phyloP scores from a whole-genome alignment of 2,329 filamentous ascomycete species.

The Coccinonectria pachysandricola region DNA sequence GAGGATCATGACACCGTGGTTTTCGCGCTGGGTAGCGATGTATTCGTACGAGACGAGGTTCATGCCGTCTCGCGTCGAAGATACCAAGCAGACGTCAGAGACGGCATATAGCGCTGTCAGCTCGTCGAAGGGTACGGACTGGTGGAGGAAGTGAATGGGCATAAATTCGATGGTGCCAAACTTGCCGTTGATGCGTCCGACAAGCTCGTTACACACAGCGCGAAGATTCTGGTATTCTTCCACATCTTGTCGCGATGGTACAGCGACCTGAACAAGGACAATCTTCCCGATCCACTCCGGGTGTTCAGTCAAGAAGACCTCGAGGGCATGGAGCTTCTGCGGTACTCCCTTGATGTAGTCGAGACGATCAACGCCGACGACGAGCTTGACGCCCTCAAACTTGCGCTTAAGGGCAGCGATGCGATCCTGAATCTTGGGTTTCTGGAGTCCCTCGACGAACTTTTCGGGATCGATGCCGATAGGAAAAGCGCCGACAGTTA shows the following conservation, averaged over 20 bases:
- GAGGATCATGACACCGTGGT: constrained; percentile 87
- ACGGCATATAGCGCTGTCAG: constrained; percentile 87
- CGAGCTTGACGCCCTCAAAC: constrained; percentile 91
- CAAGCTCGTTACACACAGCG: constrained; percentile 91
- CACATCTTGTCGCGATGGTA: constrained; percentile 89
- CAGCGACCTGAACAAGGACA: constrained; percentile 89
- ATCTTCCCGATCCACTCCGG: constrained; percentile 98
- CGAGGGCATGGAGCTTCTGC: constrained; percentile 91
- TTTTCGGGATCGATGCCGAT: constrained; percentile 98
- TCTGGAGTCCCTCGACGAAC: constrained; percentile 80
- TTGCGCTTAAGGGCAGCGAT: constrained; percentile 79
- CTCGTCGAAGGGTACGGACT: constrained; percentile 90
- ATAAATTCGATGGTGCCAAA: constrained; percentile 98
- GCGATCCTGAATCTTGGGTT: constrained; percentile 75
- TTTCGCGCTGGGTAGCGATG: constrained; percentile 83
- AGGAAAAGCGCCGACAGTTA: constrained; percentile 89
- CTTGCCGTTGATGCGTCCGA: constrained; percentile 92
- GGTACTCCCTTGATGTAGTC: constrained; percentile 99
- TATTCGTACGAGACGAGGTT: constrained; percentile 98
- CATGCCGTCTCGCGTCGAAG: constrained; percentile 96
- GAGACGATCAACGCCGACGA: constrained; percentile 90
- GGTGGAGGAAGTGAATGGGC: constrained; percentile 97
- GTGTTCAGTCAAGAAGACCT: constrained; percentile 93
- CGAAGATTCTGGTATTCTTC: constrained; percentile 97
- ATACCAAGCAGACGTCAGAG: constrained; percentile 85